Evolutionary conservation across 495 filamentous ascomycete genomes (phyloP), one percentile per base, ranked within the genome.

Genomic region (Aspergillus asperescens): DNA sequence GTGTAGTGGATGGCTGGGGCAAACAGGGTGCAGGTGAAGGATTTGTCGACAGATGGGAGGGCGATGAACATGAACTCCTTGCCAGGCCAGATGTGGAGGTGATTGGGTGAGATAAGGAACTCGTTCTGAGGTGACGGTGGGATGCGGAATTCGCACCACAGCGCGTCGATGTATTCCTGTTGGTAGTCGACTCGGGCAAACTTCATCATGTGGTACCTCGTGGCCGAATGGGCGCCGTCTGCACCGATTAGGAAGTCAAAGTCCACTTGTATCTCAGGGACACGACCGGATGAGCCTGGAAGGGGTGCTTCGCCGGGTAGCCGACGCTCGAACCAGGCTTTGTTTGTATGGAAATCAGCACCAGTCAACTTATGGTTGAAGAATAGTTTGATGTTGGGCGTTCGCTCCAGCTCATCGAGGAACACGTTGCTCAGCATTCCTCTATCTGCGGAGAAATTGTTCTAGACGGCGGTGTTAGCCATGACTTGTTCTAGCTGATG

Each of bases 101-200:
- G 89, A 64, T 95, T 87, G 13, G 89, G 88, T 0, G 87, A 89
- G 48, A 96, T 88, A 25, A 73, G 73, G 64, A 91, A 99, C 23
- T 78, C 76, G 9, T 76, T 71, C 18, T 69, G 55, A 12, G 75
- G 62, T 0, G 75, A 70, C 0, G 87, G 78, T 1, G 79, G 73
- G 52, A 99, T 92, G 35, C 82, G 84, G 64, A 96, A 96, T 58
- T 99, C 94, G 71, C 93, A 96, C 93, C 93, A 99, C 7, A 97
- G 71, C 0, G 92, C 92, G 66, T 96, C 90, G 68, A 99, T 90
- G 63, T 99, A 99, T 62, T 90, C 82, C 64, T 99, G 93, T 52
- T 91, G 79, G 61, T 96, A 97, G 63, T 89, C 79, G 77, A 97
- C 87, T 5, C 88, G 81, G 4, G 82, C 77, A 60, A 75, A 95